Evolutionary conservation across 2,329 filamentous ascomycete species (phyloP), one percentile per base, ranked within the genome.

Genomic region (Samsoniella hepiali): DNA sequence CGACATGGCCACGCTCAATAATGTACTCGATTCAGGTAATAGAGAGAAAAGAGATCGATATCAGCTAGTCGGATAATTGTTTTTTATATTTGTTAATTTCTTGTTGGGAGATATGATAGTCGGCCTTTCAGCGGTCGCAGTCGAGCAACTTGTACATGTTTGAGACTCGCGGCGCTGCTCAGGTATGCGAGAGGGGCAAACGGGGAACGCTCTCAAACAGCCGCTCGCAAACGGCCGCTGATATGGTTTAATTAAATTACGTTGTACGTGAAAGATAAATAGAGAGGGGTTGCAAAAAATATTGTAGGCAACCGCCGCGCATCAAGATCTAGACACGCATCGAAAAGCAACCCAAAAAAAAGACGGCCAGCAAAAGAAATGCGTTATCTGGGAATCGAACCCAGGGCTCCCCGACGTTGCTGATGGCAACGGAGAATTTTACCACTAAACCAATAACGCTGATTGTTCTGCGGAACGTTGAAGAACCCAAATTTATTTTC

Each of bases 371-470:
- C 29, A 51, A 53, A 54, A 54, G 45, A 50, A 54, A 49, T 62
- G 59, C 59, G 59, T 62, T 50, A 62, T 62, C 59, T 62, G 59
- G 59, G 59, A 62, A 62, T 62, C 59, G 59, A 62, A 62, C 59
- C 59, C 59, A 62, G 59, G 59, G 59, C 59, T 62, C 59, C 59
- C 59, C 59, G 59, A 62, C 59, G 59, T 62, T 62, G 59, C 59
- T n/a, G 59, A 62, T 62, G 59, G 59, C 59, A 62, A 62, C 59
- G 59, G 59, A 62, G 59, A 62, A 62, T 62, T 62, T 62, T 62
- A 62, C 59, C 59, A 62, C 59, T 62, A 62, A 62, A 62, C 59
- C 59, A 62, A 62, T 62, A 50, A 62, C 59, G 59, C 59, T 32
- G 38, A 5, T 58, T 50, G 7, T 42, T 9, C 40, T 55, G 58